Percentiles rank a stretch among this genome's conserved stretches.
These are phyloP conservation scores for Leavenworthia alabamica DNA, from an alignment of 345 rosid genomes.

Conservation along the genomic window DNA sequence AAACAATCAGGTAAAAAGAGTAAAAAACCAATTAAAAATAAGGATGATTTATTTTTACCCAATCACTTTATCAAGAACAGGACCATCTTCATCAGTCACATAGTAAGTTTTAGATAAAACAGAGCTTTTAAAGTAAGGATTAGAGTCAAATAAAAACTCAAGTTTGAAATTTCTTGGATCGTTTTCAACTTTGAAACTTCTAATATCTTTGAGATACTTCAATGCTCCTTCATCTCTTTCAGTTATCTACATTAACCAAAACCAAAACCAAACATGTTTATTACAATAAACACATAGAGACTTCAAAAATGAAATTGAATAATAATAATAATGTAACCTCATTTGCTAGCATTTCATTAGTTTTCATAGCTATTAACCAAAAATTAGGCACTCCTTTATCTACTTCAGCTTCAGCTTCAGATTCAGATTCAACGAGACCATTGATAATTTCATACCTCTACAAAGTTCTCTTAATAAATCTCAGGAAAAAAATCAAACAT, in stretches of 20 bases:
- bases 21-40: neutral
- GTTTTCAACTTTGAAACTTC: constrained; percentile 53
- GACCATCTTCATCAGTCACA: constrained; percentile 82
- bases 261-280: neutral
- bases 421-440: constrained; percentile 25
- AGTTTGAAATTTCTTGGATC: constrained; percentile 88
- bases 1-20: neutral
- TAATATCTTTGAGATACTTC: constrained; percentile 74
- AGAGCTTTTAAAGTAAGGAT: constrained; percentile 76
- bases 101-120: constrained; percentile 80
- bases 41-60: constrained; percentile 34
- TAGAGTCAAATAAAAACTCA: constrained; percentile 77
- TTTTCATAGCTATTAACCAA: constrained; percentile 91
- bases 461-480: neutral
- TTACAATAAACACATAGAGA: neutral
- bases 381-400: constrained; percentile 80
- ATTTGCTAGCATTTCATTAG: constrained; percentile 72
- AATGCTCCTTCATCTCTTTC: constrained; percentile 91
- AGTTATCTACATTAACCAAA: constrained; percentile 41
- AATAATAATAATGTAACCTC: constrained; percentile 46
- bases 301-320: neutral
- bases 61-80: constrained; percentile 77
- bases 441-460: constrained; percentile 34
- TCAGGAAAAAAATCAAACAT: neutral
- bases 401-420: constrained; percentile 23